Conservation (phyloP, 176 grass and related monocot species). For the Typha latifolia region DNA sequence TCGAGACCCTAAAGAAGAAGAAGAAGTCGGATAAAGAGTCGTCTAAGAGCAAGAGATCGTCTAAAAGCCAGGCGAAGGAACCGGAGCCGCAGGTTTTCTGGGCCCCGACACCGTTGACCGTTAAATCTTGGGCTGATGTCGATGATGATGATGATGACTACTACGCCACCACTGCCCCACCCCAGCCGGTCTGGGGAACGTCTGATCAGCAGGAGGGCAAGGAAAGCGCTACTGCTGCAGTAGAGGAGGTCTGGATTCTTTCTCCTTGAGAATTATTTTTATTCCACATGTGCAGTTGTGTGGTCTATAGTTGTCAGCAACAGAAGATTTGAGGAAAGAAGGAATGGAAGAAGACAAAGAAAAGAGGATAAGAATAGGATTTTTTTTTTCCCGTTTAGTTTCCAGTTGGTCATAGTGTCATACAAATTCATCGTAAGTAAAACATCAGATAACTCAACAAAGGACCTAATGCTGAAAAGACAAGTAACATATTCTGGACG, state of each 20-base stretch:
- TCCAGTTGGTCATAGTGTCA: too few species aligned
- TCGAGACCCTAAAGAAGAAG: conserved; percentile 98
- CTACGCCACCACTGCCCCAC: conserved; percentile 78
- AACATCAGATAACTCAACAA: too few species aligned
- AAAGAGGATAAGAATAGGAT: too few species aligned
- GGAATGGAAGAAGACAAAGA: too few species aligned
- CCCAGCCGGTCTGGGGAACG: conserved; percentile 42
- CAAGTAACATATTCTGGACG: too few species aligned
- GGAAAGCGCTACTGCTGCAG: conserved; percentile 26
- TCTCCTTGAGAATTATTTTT: not conserved
- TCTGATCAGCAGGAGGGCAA: conserved; percentile 15
- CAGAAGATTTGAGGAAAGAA: too few species aligned
- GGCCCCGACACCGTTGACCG: conserved; percentile 55
- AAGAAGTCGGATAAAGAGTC: conserved; percentile 69
- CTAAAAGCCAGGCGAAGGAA: conserved; percentile 36
- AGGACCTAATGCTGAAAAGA: too few species aligned
- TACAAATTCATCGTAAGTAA: too few species aligned
- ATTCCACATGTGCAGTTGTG: not conserved
- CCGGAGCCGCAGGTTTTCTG: conserved; percentile 59
- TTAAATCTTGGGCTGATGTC: conserved; percentile 86
- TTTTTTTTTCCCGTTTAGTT: too few species aligned
- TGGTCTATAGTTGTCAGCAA: too few species aligned
- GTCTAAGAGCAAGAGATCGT: conserved; percentile 35
- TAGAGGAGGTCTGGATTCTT: conserved; percentile 48
- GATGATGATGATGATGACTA: conserved; percentile 97